Percentiles rank a stretch among this genome's conserved stretches.
phyloP scores from a whole-genome alignment of 1,284 basidiomycete species.

The Naganishia liquefaciens region DNA sequence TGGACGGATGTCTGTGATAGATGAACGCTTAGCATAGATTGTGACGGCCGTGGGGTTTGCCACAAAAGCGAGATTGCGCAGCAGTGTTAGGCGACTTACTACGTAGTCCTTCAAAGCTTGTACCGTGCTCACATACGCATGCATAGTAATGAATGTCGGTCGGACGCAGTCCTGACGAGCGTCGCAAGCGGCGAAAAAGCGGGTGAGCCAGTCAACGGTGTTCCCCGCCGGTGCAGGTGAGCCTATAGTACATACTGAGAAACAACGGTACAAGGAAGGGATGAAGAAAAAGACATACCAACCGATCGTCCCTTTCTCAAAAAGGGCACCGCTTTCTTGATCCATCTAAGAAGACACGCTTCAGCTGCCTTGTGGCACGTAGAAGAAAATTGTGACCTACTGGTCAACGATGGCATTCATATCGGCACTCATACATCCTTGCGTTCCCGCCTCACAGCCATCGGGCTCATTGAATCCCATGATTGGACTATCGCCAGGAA shows the following conservation, averaged over 20 bases:
- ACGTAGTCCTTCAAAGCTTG: slow-evolving; percentile 15
- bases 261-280: too few relatives aligned
- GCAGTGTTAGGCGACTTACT: too few relatives aligned
- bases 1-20: slow-evolving; percentile 1
- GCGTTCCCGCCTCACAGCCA: slow-evolving; percentile 7
- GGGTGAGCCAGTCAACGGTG: slow-evolving; percentile 15
- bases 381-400: neutral
- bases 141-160: slow-evolving; percentile 23
- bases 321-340: slow-evolving; percentile 13
- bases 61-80: too few relatives aligned
- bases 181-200: slow-evolving; percentile 25
- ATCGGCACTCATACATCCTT: slow-evolving; percentile 15
- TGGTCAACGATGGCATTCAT: neutral
- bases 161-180: slow-evolving; percentile 11
- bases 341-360: slow-evolving; percentile 12
- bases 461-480: slow-evolving; percentile 34
- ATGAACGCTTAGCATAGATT: too few relatives aligned
- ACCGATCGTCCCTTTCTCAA: slow-evolving; percentile 5
- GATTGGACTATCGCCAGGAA: slow-evolving; percentile 6
- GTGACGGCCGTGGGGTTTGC: too few relatives aligned
- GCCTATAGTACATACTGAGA: neutral
- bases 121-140: slow-evolving; percentile 4
- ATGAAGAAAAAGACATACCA: neutral
- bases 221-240: slow-evolving; percentile 26
- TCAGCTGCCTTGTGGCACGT: neutral